Evolutionary conservation across 331 rosid species (phyloP).

Genomic region (Acacia concinna): DNA sequence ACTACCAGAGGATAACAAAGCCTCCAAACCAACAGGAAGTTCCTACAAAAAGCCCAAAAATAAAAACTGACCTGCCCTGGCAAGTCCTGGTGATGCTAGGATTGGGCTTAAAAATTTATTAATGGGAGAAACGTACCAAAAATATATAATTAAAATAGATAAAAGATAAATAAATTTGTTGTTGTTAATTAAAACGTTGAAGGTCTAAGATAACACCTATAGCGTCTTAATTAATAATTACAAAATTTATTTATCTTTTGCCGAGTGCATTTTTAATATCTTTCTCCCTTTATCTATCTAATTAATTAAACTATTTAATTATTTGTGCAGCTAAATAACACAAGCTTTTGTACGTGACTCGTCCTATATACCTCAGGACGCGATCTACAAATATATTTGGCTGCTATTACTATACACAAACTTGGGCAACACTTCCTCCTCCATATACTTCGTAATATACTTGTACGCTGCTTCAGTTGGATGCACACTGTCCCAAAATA

Average conservation of each 20-base stretch:
- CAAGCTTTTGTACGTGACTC: not conserved
- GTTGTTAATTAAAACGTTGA: too few species aligned
- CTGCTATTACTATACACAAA: conserved; percentile 5
- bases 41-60: not conserved
- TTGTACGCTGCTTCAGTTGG: conserved; percentile 51
- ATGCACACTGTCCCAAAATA: conserved; percentile 80
- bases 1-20: not conserved
- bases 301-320: not conserved
- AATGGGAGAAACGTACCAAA: too few species aligned
- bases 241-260: too few species aligned
- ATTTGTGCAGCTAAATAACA: not conserved
- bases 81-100: too few species aligned
- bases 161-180: too few species aligned
- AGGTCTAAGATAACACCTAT: too few species aligned
- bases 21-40: not conserved
- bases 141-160: too few species aligned
- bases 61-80: too few species aligned
- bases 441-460: conserved; percentile 33
- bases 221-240: too few species aligned
- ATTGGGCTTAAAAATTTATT: too few species aligned
- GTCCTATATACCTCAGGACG: not conserved
- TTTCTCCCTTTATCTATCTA: too few species aligned
- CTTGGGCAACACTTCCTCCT: conserved; percentile 39
- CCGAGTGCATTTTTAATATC: too few species aligned
- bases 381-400: not conserved